phyloP scores from a whole-genome alignment of 257 asterid species.

The Solanum corneliomulleri region DNA sequence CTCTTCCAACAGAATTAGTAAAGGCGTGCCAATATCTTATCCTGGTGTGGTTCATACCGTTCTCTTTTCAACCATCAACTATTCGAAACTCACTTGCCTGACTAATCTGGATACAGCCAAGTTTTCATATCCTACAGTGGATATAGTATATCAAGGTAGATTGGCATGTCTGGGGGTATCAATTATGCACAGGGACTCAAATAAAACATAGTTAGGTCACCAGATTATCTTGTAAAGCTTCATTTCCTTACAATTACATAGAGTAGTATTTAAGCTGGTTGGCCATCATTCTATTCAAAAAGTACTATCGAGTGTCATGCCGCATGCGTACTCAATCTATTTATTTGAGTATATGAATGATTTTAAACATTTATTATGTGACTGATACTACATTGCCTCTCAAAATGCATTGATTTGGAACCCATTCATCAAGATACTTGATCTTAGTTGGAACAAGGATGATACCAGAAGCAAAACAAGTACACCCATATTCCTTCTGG shows the following conservation, averaged over 20 bases:
- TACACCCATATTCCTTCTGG: background rate
- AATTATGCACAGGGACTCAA: background rate
- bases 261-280: background rate
- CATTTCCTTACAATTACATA: background rate
- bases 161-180: background rate
- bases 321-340: background rate
- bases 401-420: background rate
- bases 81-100: background rate
- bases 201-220: background rate
- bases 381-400: background rate
- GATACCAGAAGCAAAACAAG: background rate
- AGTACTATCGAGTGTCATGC: background rate
- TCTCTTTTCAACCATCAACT: background rate
- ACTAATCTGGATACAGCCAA: background rate
- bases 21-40: background rate
- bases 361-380: background rate
- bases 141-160: background rate
- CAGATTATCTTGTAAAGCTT: background rate
- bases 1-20: background rate
- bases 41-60: background rate
- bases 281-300: background rate
- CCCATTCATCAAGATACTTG: background rate
- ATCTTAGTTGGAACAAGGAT: background rate
- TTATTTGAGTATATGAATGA: background rate
- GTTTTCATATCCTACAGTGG: background rate